phyloP scores from a whole-genome alignment of 768 basidiomycete genomes.

The Suillus cothurnatus region DNA sequence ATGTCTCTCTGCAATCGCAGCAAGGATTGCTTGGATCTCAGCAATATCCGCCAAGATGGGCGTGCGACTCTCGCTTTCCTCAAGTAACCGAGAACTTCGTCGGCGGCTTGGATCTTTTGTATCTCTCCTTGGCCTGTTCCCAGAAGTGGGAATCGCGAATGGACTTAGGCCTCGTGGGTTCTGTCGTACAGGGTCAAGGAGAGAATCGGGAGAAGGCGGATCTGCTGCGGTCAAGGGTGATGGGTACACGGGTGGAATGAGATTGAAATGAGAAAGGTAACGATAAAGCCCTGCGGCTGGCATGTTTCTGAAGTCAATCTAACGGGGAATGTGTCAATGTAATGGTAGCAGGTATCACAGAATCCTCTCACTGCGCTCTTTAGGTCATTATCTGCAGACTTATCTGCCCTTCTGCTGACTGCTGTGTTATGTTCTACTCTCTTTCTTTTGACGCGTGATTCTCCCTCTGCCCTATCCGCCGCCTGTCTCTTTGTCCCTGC shows the following conservation, averaged over 20 bases:
- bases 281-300: conserved; percentile 65
- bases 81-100: conserved; percentile 71
- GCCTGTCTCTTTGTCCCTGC: conserved; percentile 68
- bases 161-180: conserved; percentile 56
- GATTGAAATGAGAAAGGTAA: conserved; percentile 73
- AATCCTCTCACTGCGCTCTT: conserved; percentile 33
- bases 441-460: conserved; percentile 74
- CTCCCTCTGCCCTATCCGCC: conserved; percentile 69
- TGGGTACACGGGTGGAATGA: conserved; percentile 70
- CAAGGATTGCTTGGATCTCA: conserved; percentile 68
- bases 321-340: conserved; percentile 19
- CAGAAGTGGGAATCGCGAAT: conserved; percentile 48
- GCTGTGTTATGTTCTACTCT: conserved; percentile 50
- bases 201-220: conserved; percentile 67
- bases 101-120: conserved; percentile 59
- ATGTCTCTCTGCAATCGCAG: conserved; percentile 71
- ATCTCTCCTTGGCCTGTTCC: conserved; percentile 74
- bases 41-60: conserved; percentile 71
- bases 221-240: conserved; percentile 66
- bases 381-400: conserved; percentile 35
- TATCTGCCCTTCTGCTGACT: conserved; percentile 35
- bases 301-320: conserved; percentile 80
- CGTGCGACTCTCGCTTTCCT: conserved; percentile 59
- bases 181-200: conserved; percentile 52
- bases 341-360: conserved; percentile 3